phyloP scores from a whole-genome alignment of 2,329 filamentous ascomycete species.

The Endoconidiophora polonica region DNA sequence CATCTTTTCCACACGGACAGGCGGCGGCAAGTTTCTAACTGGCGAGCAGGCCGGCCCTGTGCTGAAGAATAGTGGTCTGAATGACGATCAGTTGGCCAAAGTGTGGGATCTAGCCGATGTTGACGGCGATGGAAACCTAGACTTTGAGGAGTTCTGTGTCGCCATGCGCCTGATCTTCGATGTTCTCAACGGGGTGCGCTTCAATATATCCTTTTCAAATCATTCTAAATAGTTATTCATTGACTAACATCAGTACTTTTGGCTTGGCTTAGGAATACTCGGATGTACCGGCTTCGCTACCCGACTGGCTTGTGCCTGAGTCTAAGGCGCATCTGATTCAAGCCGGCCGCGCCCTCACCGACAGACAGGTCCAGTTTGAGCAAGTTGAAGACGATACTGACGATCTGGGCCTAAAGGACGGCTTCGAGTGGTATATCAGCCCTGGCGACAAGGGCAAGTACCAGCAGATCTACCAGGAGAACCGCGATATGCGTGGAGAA shows the following conservation, averaged over 20 bases:
- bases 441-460: conserved; percentile 84
- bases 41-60: conserved; percentile 46
- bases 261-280: conserved; percentile 50
- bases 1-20: conserved; percentile 43
- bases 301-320: conserved; percentile 94
- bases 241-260: not conserved
- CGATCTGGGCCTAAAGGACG: conserved; percentile 72
- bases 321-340: conserved; percentile 84
- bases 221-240: not conserved
- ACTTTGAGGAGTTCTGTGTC: conserved; percentile 99
- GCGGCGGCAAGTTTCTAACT: conserved; percentile 41
- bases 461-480: conserved; percentile 91
- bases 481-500: conserved; percentile 73
- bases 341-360: conserved; percentile 62
- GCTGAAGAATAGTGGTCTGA: conserved; percentile 45
- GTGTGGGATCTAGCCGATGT: conserved; percentile 97
- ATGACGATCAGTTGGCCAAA: conserved; percentile 69
- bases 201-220: not conserved
- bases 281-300: conserved; percentile 71
- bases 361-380: conserved; percentile 69
- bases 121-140: conserved; percentile 89
- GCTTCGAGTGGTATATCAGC: conserved; percentile 99
- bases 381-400: conserved; percentile 71
- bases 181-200: conserved; percentile 76
- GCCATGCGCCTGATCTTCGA: conserved; percentile 98